Percentiles rank a stretch among this genome's conserved stretches.
Evolutionary conservation across 2,329 filamentous ascomycete genomes (phyloP).

Genomic region (Penicillium glabrum): DNA sequence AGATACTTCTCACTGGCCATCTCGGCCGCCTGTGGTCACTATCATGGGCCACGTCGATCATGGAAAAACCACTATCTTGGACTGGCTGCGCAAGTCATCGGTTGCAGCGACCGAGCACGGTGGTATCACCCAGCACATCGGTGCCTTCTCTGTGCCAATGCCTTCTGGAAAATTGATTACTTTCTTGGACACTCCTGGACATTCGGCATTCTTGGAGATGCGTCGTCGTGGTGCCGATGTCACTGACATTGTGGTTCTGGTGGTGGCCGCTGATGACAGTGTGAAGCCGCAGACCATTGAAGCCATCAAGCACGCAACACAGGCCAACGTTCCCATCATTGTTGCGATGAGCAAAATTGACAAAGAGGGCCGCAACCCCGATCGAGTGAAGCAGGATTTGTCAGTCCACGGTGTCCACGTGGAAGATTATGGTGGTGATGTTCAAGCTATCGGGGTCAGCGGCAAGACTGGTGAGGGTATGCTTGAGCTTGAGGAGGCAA

Average conservation of each 20-base stretch:
- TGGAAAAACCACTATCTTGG: conserved; percentile 93
- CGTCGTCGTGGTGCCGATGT: conserved; percentile 91
- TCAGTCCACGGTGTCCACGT: conserved; percentile 81
- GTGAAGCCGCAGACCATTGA: conserved; percentile 97
- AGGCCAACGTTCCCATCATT: conserved; percentile 88
- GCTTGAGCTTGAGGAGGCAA: conserved; percentile 86
- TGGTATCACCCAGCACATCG: conserved; percentile 97
- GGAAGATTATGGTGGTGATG: conserved; percentile 92
- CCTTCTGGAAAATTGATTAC: conserved; percentile 87
- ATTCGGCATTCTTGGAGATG: conserved; percentile 95
- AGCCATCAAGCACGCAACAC: conserved; percentile 88
- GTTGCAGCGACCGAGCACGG: conserved; percentile 90
- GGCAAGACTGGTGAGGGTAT: conserved; percentile 94
- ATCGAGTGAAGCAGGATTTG: conserved; percentile 86
- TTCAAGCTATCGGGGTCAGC: conserved; percentile 86
- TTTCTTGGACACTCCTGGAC: conserved; percentile 94
- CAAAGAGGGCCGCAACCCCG: conserved; percentile 76
- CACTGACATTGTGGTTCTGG: conserved; percentile 93
- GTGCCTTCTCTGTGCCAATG: conserved; percentile 90
- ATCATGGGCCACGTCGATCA: conserved; percentile 99
- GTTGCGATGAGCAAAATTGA: conserved; percentile 98
- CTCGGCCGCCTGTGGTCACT: conserved; percentile 87
- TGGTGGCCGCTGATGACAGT: conserved; percentile 94
- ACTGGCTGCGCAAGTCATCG: conserved; percentile 89
- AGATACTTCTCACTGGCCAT: conserved; percentile 67